Evolutionary conservation across 805 yeast genomes (phyloP), one percentile per base, ranked within the genome.

Genomic region (Ogataea chonburiensis): DNA sequence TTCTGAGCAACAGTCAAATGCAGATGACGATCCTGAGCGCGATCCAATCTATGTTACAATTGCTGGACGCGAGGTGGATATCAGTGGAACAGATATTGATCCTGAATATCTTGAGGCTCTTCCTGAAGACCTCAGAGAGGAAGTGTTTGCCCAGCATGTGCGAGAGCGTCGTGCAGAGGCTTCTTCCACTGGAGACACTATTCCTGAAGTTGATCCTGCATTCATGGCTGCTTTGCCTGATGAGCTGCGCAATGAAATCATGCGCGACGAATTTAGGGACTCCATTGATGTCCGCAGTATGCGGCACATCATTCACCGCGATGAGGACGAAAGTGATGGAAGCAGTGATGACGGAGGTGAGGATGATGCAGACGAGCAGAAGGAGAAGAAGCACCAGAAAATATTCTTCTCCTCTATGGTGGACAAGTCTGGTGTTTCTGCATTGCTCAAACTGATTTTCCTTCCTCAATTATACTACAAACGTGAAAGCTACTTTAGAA

Each of bases 91-190:
- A 3, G 96, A 86, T 37, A 86, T 89, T 40, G 97, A 89, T 61
- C 95, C 95, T 0, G 91, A 85, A 47, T 89, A 87, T 56, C 67
- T 89, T 42, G 83, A 81, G 50, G 96, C 96, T 0, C 68, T 89
- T 23, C 97, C 97, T 0, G 95, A 86, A 28, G 93, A 86, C 35
- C 84, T 89, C 85, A 68, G 96, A 32, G 95, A 87, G 45, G 96
- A 89, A 53, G 97, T 88, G 0, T 79, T 86, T 53, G 77, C 89
- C 0, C 91, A 87, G 45, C 95, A 88, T 52, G 66, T 87, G 5
- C 66, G 88, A 26, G 93, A 86, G 47, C 67, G 89, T 40, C 68
- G 93, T 42, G 81, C 68, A 28, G 76, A 67, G 64, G 85, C 45
- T 1, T 55, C 63, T 10, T 53, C 60, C 26, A 63, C 43, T 55